Evolutionary conservation across 345 rosid genomes (phyloP).

Genomic region (Salix exigua): DNA sequence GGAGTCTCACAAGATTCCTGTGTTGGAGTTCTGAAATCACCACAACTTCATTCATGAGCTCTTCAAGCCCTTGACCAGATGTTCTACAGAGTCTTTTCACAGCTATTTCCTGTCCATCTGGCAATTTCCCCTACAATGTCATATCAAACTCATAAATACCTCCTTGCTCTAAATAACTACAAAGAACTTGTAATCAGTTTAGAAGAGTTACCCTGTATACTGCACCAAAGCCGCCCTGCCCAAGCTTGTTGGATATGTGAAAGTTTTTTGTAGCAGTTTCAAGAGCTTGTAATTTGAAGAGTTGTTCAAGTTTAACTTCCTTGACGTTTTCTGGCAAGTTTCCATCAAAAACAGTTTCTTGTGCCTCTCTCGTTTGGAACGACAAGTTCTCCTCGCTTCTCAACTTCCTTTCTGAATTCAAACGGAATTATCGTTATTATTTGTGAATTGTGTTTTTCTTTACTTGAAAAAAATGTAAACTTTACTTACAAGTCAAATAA

Average conservation of each 20-base stretch:
- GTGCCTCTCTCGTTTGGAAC: background rate
- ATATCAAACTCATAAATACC: background rate
- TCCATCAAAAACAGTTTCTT: background rate
- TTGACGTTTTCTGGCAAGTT: too few species aligned
- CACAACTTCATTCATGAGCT: constrained; percentile 16
- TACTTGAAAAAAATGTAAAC: background rate
- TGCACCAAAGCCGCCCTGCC: constrained; percentile 23
- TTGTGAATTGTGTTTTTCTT: background rate
- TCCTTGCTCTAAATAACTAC: background rate
- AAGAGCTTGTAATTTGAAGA: constrained; percentile 7
- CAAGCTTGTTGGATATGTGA: constrained; percentile 7
- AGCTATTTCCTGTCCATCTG: constrained; percentile 18
- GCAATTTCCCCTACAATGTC: constrained; percentile 11
- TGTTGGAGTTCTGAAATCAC: constrained; percentile 20
- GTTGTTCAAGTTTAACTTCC: background rate
- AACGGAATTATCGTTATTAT: background rate
- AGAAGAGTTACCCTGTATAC: constrained; percentile 17
- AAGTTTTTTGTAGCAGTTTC: constrained; percentile 18
- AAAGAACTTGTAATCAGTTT: background rate
- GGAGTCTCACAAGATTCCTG: too few species aligned
- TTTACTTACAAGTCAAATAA: background rate
- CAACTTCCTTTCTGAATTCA: background rate
- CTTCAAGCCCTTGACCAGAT: constrained; percentile 18
- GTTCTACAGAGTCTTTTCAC: constrained; percentile 18
- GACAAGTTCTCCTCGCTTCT: background rate